Percentiles rank a stretch among this genome's conserved stretches.
Conservation (phyloP, 2,329 filamentous ascomycete genomes). For the Fusarium subtropicale region DNA sequence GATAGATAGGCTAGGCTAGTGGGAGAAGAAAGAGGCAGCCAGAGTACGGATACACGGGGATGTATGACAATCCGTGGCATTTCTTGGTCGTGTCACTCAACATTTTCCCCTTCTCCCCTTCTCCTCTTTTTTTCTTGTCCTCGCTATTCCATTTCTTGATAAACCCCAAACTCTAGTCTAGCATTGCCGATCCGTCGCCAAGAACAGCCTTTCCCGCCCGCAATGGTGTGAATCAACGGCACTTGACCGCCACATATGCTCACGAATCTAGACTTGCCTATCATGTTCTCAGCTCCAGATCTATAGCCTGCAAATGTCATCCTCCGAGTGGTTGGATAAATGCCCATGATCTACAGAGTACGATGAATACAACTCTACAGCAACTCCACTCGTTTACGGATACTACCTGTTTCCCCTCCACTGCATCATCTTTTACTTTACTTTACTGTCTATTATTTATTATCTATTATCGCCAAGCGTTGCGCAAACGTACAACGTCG, state of each 20-base stretch:
- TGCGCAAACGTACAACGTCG: slow-evolving; percentile 35
- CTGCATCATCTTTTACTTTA: neutral
- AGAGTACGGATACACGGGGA: neutral
- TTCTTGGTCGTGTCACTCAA: slow-evolving; percentile 3
- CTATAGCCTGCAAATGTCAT: slow-evolving; percentile 38
- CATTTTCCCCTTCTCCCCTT: neutral
- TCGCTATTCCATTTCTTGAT: slow-evolving; percentile 7
- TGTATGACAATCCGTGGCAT: neutral
- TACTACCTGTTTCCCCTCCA: neutral
- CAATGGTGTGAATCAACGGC: slow-evolving; percentile 35
- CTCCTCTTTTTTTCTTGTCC: neutral
- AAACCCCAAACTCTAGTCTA: neutral
- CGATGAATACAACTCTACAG: neutral
- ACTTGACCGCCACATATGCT: slow-evolving; percentile 33
- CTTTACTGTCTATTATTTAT: neutral
- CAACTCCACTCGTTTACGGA: neutral
- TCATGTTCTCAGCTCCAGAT: slow-evolving; percentile 27
- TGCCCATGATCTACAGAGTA: slow-evolving; percentile 11
- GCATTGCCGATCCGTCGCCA: slow-evolving; percentile 14
- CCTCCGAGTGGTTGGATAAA: slow-evolving; percentile 14
- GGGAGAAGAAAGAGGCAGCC: slow-evolving; percentile 3
- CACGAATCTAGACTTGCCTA: neutral
- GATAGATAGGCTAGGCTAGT: too few species aligned
- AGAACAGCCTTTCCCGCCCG: slow-evolving; percentile 36
- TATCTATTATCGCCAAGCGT: slow-evolving; percentile 25